Evolutionary conservation across 2,329 filamentous ascomycete species (phyloP).

Genomic region (Myriosclerotinia duriaeana): DNA sequence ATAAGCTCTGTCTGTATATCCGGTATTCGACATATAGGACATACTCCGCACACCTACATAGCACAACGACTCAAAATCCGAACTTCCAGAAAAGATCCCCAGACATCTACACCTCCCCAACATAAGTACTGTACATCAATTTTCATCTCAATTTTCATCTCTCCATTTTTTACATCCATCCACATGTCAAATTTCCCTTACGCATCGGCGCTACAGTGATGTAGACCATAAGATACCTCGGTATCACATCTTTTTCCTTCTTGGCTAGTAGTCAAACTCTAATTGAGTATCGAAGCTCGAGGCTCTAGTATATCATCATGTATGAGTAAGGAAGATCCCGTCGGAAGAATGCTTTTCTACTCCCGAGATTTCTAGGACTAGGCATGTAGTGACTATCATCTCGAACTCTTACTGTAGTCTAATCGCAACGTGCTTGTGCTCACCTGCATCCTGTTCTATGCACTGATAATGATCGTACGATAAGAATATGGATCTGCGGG

Average conservation of each 20-base stretch:
- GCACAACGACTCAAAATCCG: no score
- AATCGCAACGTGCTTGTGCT: neutral
- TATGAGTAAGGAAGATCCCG: neutral
- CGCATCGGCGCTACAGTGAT: neutral
- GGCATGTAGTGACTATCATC: no score
- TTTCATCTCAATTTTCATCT: neutral
- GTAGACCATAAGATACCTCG: neutral
- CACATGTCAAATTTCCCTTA: neutral
- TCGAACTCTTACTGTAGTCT: neutral
- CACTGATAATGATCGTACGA: no score
- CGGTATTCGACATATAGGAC: no score
- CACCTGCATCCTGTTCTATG: no score
- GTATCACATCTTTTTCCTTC: neutral
- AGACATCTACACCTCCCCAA: no score
- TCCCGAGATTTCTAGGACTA: neutral
- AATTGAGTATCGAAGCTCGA: neutral
- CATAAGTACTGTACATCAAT: no score
- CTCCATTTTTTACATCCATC: neutral
- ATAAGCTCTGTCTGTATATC: neutral
- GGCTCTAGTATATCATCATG: neutral
- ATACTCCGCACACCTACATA: no score
- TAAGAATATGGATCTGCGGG: no score
- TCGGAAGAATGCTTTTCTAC: neutral
- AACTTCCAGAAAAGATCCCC: no score
- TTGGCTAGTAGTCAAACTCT: neutral